Conservation (phyloP, 2,329 filamentous ascomycete species). For the Diaporthe eres region DNA sequence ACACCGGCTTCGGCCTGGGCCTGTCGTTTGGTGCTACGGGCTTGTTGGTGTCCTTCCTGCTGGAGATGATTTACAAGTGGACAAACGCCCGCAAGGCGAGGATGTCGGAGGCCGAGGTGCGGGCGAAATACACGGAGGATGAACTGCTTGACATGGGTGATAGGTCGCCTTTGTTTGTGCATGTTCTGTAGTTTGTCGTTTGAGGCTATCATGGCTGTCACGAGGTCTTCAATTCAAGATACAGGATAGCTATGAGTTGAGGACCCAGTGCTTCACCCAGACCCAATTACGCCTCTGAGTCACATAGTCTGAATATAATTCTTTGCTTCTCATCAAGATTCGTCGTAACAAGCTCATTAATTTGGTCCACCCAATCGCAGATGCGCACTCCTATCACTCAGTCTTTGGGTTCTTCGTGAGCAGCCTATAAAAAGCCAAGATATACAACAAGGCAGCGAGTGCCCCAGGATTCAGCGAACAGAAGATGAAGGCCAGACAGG, state of each 20-base stretch:
- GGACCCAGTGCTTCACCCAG: too few species aligned
- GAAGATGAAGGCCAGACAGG: too few species aligned
- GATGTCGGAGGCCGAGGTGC: conserved; percentile 46
- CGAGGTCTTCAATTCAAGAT: not conserved
- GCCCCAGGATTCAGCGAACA: too few species aligned
- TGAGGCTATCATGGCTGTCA: not conserved
- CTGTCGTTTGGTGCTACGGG: conserved; percentile 49
- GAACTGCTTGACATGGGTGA: conserved; percentile 57
- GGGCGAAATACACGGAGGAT: conserved; percentile 54
- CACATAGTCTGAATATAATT: not conserved
- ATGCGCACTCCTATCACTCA: too few species aligned
- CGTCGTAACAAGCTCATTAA: not conserved
- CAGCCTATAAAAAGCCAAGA: too few species aligned
- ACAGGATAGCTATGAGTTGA: not conserved
- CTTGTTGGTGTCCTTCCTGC: conserved; percentile 48
- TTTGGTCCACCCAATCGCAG: too few species aligned
- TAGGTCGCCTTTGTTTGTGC: conserved; percentile 57
- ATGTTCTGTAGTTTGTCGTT: conserved; percentile 39
- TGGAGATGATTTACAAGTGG: conserved; percentile 50
- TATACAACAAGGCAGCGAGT: too few species aligned
- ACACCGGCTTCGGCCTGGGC: conserved; percentile 52
- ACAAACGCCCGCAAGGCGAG: conserved; percentile 47
- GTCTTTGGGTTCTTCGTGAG: too few species aligned
- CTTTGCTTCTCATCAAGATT: not conserved
- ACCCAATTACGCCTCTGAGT: not conserved